Evolutionary conservation across 2,329 filamentous ascomycete species (phyloP), one percentile per base, ranked within the genome.

Genomic region (Fusarium praegraminearum): DNA sequence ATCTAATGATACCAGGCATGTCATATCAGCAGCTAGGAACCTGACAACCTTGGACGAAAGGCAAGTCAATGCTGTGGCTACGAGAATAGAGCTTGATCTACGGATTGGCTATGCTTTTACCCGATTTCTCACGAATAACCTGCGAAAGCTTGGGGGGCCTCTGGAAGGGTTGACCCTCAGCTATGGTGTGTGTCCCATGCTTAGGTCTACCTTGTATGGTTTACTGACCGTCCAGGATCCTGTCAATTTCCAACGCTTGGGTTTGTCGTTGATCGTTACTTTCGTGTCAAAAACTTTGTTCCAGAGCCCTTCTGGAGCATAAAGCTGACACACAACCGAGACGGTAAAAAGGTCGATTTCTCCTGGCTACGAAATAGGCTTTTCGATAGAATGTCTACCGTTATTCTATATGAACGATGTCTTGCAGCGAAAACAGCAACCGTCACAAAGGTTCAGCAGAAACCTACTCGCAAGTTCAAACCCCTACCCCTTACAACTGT

Each of bases 181-280:
- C 78, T 97, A 98, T 76, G 94, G 93, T 92, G 82, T 60, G 68
- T 59, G 3, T 1, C 13, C 35, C 33, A 9, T 22, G 12, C 4
- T 5, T 12, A 32, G 40, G 13, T 13, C 13, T 45, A 20, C 10
- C 11, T 16, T 8, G 18, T 18, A 13, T 16, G 5, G 13, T 52
- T 18, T 24, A 43, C 67, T 76, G 8, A 71, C 52, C 18, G 7
- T 15, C 22, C 41, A 93, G 93, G 88, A 16, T 97, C 94, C 6
- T 99, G 96, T 72, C 96, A 99, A 78, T 99, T 99, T 75, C 96
- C 96, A 2, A 98, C 96, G 0, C 85, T 99, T 7, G 96, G 96
- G 0, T 99, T 99, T 71, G 95, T 99, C 2, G 96, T 99, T 9
- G 96, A 99, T 79, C 89, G 95, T 49, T 99, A 98, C 78, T 93